Evolutionary conservation across 1,284 basidiomycete genomes (phyloP), one percentile per base, ranked within the genome.

Genomic region (Marasmius fiardii): DNA sequence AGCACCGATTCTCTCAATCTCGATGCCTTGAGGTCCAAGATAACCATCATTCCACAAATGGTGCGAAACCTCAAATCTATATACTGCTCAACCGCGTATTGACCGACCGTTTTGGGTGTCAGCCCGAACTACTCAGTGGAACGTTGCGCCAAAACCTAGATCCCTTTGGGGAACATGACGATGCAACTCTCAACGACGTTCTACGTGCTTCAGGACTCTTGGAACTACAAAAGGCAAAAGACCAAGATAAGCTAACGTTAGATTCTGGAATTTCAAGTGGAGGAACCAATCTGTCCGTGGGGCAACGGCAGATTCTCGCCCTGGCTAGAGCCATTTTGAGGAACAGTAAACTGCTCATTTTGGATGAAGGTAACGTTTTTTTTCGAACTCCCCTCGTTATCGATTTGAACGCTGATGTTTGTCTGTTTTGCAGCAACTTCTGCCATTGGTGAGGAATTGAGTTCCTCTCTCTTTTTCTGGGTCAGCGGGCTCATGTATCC

Each of bases 11-110:
- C 74, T 20, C 67, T 90, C 64, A 90, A 90, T 61, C 71, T 92
- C 4, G 84, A 90, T 56, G 77, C 78, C 26, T 63, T 90, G 35
- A 72, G 88, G 34, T 77, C 79, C 1, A 78, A 77, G 53, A 77
- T 89, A 51, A 88, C 86, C 1, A 83, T 88, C 62, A 86, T 82
- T 51, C 80, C 80, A 4, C 79, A 81, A 67, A 69, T 78, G 56
- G 77, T 78, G 50, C 51, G 49, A n/a, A 10, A 4, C 28, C 28
- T 4, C 4, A 7, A 2, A 10, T 23, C 21, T 6, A 26, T 44
- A 28, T 28, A 26, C 20, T n/a, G n/a, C 12, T 20, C 33, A 12
- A 39, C 3, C 12, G 7, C 23, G 31, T n/a, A n/a, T 10, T 21
- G 5, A 6, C 35, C 12, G 43, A 12, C 26, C 28, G 41, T 4